Conservation (phyloP, 129 eudicot genomes). For the Lonicera japonica region DNA sequence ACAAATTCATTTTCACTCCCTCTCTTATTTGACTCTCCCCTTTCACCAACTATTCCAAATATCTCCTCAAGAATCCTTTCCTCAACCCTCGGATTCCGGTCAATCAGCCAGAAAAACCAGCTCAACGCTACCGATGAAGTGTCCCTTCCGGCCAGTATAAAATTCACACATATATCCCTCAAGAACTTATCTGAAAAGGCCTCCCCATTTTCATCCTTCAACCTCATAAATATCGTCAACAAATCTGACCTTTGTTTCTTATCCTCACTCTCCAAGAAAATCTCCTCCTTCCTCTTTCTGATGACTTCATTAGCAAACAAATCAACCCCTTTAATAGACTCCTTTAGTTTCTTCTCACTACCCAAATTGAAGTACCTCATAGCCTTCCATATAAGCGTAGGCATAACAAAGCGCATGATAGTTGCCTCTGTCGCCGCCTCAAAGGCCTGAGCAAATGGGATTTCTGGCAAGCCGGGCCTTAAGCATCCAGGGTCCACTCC, state of each 20-base stretch:
- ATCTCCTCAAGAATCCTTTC: conserved; percentile 63
- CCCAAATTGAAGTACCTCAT: conserved; percentile 65
- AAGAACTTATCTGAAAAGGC: conserved; percentile 73
- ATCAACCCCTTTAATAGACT: conserved; percentile 69
- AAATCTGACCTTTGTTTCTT: conserved; percentile 67
- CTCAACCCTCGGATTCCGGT: conserved; percentile 62
- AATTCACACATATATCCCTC: conserved; percentile 89
- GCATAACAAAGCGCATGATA: conserved; percentile 64
- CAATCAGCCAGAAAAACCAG: conserved; percentile 97
- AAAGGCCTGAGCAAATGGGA: conserved; percentile 82
- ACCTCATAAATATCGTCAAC: conserved; percentile 81
- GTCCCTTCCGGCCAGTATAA: conserved; percentile 94
- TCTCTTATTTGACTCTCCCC: conserved; percentile 18
- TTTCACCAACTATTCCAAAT: conserved; percentile 38
- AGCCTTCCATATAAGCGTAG: conserved; percentile 73
- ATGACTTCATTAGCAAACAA: conserved; percentile 77
- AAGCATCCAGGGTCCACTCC: conserved; percentile 98
- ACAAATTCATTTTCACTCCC: conserved; percentile 22
- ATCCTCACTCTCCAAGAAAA: conserved; percentile 25
- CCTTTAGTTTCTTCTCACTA: conserved; percentile 50
- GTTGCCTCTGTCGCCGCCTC: conserved; percentile 94
- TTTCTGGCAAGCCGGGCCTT: conserved; percentile 64
- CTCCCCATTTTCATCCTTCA: conserved; percentile 57
- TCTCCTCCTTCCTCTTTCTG: conserved; percentile 72
- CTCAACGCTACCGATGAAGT: conserved; percentile 93